phyloP scores from a whole-genome alignment of 805 yeast genomes.

The Saccharomycopsis oosterbeekiorum region DNA sequence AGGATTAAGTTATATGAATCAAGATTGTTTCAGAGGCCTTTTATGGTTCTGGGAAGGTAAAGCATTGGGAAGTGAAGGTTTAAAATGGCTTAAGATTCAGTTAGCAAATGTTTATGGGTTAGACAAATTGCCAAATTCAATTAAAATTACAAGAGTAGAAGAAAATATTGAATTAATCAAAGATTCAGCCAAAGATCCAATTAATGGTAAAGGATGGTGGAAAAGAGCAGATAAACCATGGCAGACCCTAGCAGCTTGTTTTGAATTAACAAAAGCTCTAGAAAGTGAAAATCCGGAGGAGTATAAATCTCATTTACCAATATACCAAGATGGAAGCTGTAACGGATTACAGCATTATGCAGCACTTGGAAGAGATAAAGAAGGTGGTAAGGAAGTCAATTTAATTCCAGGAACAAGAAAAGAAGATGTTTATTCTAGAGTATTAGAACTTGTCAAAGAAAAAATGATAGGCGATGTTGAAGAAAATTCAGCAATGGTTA shows the following conservation, averaged over 20 bases:
- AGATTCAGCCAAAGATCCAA: slow-evolving; percentile 40
- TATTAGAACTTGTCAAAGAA: slow-evolving; percentile 38
- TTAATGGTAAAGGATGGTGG: slow-evolving; percentile 44
- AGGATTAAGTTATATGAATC: slow-evolving; percentile 53
- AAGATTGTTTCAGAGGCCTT: slow-evolving; percentile 49
- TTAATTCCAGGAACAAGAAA: slow-evolving; percentile 46
- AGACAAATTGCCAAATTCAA: slow-evolving; percentile 44
- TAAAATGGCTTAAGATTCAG: slow-evolving; percentile 53
- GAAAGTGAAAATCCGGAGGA: slow-evolving; percentile 38
- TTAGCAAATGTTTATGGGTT: slow-evolving; percentile 50
- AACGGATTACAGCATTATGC: slow-evolving; percentile 64
- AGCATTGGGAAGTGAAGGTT: slow-evolving; percentile 41
- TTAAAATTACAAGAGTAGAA: slow-evolving; percentile 40
- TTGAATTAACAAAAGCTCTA: slow-evolving; percentile 42
- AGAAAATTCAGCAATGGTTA: neutral
- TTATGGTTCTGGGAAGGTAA: slow-evolving; percentile 52
- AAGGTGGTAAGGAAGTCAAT: slow-evolving; percentile 56
- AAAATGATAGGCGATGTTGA: slow-evolving; percentile 38
- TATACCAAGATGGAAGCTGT: slow-evolving; percentile 62
- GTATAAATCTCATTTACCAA: slow-evolving; percentile 42
- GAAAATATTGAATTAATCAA: slow-evolving; percentile 35
- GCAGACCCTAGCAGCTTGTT: slow-evolving; percentile 49
- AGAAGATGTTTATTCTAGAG: slow-evolving; percentile 51
- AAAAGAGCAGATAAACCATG: slow-evolving; percentile 49
- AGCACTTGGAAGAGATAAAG: slow-evolving; percentile 59